These are phyloP conservation scores for Middelhovenomyces tepae DNA, from an alignment of 805 yeast species.

Conservation along the genomic window DNA sequence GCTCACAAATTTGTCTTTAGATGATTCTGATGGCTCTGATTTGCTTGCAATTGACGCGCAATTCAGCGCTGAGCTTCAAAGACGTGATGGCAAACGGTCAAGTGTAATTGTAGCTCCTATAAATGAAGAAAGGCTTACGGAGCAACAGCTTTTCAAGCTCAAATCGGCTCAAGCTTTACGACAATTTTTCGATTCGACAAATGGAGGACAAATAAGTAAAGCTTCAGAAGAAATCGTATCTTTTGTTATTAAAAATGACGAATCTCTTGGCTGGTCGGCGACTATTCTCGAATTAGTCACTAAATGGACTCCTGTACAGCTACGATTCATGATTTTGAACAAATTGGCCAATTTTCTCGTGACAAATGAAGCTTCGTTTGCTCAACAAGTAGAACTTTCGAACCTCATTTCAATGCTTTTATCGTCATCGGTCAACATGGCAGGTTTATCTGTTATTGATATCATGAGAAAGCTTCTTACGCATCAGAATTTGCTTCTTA, in stretches of 20 bases:
- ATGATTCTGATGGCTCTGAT: constrained; percentile 2
- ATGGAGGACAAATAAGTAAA: constrained; percentile 49
- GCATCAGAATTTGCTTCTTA: constrained; percentile 22
- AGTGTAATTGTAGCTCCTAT: background rate
- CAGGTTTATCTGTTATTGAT: constrained; percentile 81
- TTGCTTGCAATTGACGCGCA: background rate
- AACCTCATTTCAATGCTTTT: constrained; percentile 44
- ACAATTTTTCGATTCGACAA: constrained; percentile 54
- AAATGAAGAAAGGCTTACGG: background rate
- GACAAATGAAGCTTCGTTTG: constrained; percentile 12
- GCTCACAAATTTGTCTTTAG: constrained; percentile 15
- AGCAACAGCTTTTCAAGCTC: constrained; percentile 4
- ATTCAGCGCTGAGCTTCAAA: background rate
- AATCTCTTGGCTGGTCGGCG: constrained; percentile 40
- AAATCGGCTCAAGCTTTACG: constrained; percentile 36
- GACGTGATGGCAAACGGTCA: background rate
- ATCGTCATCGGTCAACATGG: constrained; percentile 71
- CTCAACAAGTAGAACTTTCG: constrained; percentile 34
- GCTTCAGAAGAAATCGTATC: constrained; percentile 47
- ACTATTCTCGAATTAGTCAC: constrained; percentile 55
- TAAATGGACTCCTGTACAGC: constrained; percentile 72
- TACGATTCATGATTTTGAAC: constrained; percentile 55
- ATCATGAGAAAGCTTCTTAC: constrained; percentile 41
- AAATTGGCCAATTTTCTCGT: constrained; percentile 34
- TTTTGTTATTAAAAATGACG: constrained; percentile 30